Percentiles rank a stretch among this genome's conserved stretches.
These are phyloP conservation scores for Xylaria sp. DNA, from an alignment of 2,329 filamentous ascomycete genomes.

Conservation along the genomic window DNA sequence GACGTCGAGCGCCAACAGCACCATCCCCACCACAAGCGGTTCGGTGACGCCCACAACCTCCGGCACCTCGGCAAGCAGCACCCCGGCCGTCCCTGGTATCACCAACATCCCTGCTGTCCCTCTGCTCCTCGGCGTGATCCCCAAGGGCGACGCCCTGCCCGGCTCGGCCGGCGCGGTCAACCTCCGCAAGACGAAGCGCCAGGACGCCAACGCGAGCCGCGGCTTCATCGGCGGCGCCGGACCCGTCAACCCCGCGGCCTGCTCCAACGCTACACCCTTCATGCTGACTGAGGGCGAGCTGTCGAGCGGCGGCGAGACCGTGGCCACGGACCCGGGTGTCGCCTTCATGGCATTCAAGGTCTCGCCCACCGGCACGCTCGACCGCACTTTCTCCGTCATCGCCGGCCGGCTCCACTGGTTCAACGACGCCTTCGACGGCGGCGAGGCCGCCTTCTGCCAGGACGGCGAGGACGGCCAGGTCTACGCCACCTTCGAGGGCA, in stretches of 20 bases:
- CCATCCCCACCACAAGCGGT: background rate
- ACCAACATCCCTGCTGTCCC: slow-evolving; percentile 15
- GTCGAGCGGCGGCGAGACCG: slow-evolving; percentile 13
- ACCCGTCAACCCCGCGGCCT: slow-evolving; percentile 24
- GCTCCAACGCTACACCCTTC: slow-evolving; percentile 31
- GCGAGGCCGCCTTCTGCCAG: slow-evolving; percentile 33
- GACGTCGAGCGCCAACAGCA: background rate
- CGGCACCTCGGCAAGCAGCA: slow-evolving; percentile 2
- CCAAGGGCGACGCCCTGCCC: background rate
- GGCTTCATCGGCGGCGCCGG: slow-evolving; percentile 31
- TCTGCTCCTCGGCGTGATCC: slow-evolving; percentile 27
- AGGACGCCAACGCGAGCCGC: background rate
- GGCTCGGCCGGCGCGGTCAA: background rate
- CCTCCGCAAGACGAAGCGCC: slow-evolving; percentile 9
- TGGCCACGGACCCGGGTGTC: slow-evolving; percentile 24
- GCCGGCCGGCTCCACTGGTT: slow-evolving; percentile 32
- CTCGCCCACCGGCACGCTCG: slow-evolving; percentile 2
- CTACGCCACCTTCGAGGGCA: slow-evolving; percentile 25
- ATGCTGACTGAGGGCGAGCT: slow-evolving; percentile 27
- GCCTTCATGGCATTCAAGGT: slow-evolving; percentile 20
- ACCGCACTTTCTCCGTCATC: slow-evolving; percentile 24
- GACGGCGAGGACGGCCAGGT: slow-evolving; percentile 21
- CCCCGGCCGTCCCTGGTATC: slow-evolving; percentile 15
- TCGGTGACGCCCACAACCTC: background rate
- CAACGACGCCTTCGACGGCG: slow-evolving; percentile 29